Base-by-base conservation (phyloP, 768 basidiomycete species). In the Lactifluus subvellereus region DNA sequence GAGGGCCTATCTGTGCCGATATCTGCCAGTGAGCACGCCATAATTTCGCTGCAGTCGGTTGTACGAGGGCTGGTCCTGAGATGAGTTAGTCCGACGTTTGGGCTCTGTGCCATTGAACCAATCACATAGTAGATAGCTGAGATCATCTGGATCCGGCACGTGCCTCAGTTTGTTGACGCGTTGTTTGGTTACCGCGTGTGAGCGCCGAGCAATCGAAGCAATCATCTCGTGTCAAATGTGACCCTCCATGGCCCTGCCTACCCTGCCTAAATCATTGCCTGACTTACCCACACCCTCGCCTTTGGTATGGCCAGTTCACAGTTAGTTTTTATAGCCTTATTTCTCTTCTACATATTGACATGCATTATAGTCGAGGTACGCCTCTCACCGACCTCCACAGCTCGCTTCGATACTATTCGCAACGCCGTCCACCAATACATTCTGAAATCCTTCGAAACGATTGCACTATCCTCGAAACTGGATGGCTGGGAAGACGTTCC, bases 401-500 rank as follows among this genome's bases (percentile, higher is more conserved):
- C 86, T 30, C 85, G 89, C 16, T 84, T 89, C 74, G 90, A 94
- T 61, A 83, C 85, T 32, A 84, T 95, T 64, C 79, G 87, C 59
- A 80, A 77, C 50, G 77, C 82, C 49, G 86, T 94, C 7, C 76
- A 80, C 57, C 72, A 81, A 27, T 91, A 76, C 67, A 75, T 86
- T 47, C 71, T 73, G 18, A 70, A 74, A 18, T 86, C 87, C 10
- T 84, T 86, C 58, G 82, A 86, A 53, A 80, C 84, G 20, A 79
- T 96, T 38, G 79, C 82, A 50, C 77, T 91, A 18, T 87, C 90
- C 7, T 89, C 87, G 6, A 79, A 78, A 16, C 75, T 96, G 6
- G 77, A 81, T 45, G 93, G 91, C 22, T 97, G 93, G 92, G 82
- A 90, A 64, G 84, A 85, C 38, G 78, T 89, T 30, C 80, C 84